phyloP scores from a whole-genome alignment of 2,329 filamentous ascomycete species.

The Aspergillus sp. region DNA sequence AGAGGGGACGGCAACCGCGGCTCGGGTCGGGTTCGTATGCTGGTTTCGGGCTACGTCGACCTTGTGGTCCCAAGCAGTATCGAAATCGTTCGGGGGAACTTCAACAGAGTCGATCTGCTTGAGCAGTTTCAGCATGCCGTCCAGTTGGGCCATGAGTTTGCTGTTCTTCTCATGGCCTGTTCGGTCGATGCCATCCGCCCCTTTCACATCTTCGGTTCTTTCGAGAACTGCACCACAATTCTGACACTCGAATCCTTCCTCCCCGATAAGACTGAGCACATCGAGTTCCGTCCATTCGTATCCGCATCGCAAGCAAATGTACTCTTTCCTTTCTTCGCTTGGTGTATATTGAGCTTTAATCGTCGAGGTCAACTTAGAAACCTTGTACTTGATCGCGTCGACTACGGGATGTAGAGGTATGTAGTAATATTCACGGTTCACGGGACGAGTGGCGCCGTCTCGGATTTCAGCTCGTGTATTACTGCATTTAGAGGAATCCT shows the following conservation, averaged over 20 bases:
- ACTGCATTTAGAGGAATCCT: constrained; percentile 30
- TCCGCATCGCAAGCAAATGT: constrained; percentile 71
- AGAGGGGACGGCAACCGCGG: constrained; percentile 33
- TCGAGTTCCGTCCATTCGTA: constrained; percentile 85
- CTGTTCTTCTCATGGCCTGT: constrained; percentile 44
- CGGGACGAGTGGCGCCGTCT: constrained; percentile 71
- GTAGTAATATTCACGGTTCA: constrained; percentile 89
- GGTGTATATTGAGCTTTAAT: constrained; percentile 78
- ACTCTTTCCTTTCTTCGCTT: constrained; percentile 82
- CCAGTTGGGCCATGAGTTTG: constrained; percentile 42
- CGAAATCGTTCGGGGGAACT: constrained; percentile 43
- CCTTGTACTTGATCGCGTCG: constrained; percentile 91
- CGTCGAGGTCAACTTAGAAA: constrained; percentile 78
- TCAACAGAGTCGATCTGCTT: constrained; percentile 42
- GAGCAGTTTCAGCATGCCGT: constrained; percentile 39
- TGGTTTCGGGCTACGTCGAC: constrained; percentile 39
- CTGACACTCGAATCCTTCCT: constrained; percentile 71
- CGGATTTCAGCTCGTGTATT: constrained; percentile 68
- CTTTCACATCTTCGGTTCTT: constrained; percentile 38
- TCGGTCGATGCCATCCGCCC: constrained; percentile 35
- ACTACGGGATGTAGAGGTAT: constrained; percentile 92
- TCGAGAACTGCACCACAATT: constrained; percentile 53
- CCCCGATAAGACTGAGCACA: constrained; percentile 65
- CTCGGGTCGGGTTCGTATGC: constrained; percentile 33
- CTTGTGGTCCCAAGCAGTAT: constrained; percentile 42